phyloP scores from a whole-genome alignment of 2,329 filamentous ascomycete genomes.

The Rhynchosporium agropyri region DNA sequence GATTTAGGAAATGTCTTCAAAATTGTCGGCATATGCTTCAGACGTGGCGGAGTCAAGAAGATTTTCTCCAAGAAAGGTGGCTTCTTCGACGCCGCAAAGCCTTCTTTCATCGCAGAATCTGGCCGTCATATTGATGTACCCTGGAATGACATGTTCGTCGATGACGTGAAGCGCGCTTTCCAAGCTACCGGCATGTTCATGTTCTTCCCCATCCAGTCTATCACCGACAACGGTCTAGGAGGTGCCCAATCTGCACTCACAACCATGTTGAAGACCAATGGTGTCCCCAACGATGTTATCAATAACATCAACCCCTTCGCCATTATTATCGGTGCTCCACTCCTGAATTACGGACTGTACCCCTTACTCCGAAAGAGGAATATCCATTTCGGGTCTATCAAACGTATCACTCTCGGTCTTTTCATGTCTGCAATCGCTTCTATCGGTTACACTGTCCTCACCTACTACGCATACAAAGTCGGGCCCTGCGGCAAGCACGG shows the following conservation, averaged over 20 bases:
- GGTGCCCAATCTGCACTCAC: conserved; percentile 52
- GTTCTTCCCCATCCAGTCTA: conserved; percentile 51
- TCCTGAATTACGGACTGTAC: conserved; percentile 70
- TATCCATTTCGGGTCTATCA: conserved; percentile 72
- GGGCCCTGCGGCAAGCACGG: conserved; percentile 58
- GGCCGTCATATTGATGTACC: conserved; percentile 70
- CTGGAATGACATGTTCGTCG: conserved; percentile 81
- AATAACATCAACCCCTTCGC: conserved; percentile 75
- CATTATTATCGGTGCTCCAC: conserved; percentile 72
- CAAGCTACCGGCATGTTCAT: conserved; percentile 70
- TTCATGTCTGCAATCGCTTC: conserved; percentile 62
- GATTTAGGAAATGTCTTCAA: conserved; percentile 51
- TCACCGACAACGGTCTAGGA: conserved; percentile 50
- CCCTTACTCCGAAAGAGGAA: conserved; percentile 64
- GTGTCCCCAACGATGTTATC: conserved; percentile 77
- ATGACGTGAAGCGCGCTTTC: conserved; percentile 72
- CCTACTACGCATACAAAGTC: conserved; percentile 64
- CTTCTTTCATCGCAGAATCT: conserved; percentile 57
- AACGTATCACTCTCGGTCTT: conserved; percentile 73
- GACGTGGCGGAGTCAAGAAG: conserved; percentile 65
- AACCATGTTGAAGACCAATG: conserved; percentile 67
- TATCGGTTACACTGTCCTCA: conserved; percentile 57
- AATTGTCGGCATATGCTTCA: conserved; percentile 47
- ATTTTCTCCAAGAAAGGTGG: conserved; percentile 50
- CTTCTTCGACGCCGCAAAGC: conserved; percentile 71